Base-by-base conservation (phyloP, 192 early-diverging fungal genomes). In the Coemansia sp. region DNA sequence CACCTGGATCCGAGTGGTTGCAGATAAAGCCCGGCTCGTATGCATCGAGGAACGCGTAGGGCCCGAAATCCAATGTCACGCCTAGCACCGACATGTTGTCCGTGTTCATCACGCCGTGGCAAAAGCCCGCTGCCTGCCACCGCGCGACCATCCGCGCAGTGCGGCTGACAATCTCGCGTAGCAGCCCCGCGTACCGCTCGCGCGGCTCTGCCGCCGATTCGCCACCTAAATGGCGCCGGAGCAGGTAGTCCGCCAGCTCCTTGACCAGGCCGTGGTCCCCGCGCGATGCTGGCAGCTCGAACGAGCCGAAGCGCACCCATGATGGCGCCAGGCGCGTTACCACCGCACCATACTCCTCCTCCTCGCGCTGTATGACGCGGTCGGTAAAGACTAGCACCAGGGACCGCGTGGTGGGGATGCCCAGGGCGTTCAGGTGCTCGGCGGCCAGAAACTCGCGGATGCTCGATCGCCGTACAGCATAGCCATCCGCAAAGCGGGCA, bases 61-160 rank as follows among this genome's bases (percentile, higher is more conserved):
- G 90, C 0, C 92, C 92, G 51, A 87, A 92, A 54, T 96, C 91
- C 22, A 93, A 75, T 1, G 92, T 92, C 7, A 89, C 47, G 5
- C 90, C 88, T 17, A 89, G 51, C 1, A 92, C 56, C 3, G 87
- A 90, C 84, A 91, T 87, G 49, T 94, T 94, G 60, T 94, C 91
- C 0, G 90, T 93, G 63, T 93, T 93, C 85, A 93, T 86, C 2
- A 93, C 90, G 23, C 89, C 85, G 44, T 90, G 83, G 73, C 80
- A 82, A 63, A 89, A 89, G 6, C 86, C 89, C 22, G 83, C 62
- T 0, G 78, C 67, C 64, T 91, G 88, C 91, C 88, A 92, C 16
- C 61, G 69, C 5, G 90, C 88, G 14, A 89, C 78, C 77, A 83
- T 87, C 12, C 56, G 38, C 0, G 88, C 88, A 0, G 89, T 93